Conservation (phyloP, 225 moss, liverwort and hornwort species). For the Lunularia cruciata region DNA sequence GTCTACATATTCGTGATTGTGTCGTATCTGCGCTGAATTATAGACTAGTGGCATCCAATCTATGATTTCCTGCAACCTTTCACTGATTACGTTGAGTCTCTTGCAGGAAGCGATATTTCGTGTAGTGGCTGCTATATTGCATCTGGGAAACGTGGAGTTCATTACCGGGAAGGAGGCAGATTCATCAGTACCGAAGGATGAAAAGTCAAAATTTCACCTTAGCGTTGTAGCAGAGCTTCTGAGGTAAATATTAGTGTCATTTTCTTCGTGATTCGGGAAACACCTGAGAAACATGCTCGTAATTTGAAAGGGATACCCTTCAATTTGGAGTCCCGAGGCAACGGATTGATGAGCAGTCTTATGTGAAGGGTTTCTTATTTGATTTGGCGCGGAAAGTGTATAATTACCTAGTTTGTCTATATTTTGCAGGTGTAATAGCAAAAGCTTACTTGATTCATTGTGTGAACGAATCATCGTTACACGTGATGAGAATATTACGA, state of each 20-base stretch:
- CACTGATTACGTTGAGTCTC: background rate
- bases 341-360: background rate
- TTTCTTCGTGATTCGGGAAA: background rate
- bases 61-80: background rate
- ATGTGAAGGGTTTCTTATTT: background rate
- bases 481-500: conserved; percentile 91
- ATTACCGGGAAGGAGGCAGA: conserved; percentile 73
- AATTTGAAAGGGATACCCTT: too few relatives aligned
- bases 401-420: too few relatives aligned
- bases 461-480: conserved; percentile 82
- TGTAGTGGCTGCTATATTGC: conserved; percentile 92
- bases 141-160: conserved; percentile 93
- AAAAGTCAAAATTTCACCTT: conserved; percentile 78
- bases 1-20: too few relatives aligned
- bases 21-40: too few relatives aligned
- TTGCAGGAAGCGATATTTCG: conserved; percentile 95
- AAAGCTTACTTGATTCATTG: conserved; percentile 88
- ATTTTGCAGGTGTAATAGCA: conserved; percentile 67
- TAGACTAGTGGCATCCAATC: too few relatives aligned
- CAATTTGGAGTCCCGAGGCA: background rate
- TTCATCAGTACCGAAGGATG: conserved; percentile 81
- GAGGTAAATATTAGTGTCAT: conserved; percentile 38
- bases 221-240: conserved; percentile 87
- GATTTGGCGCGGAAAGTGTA: too few relatives aligned
- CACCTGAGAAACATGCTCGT: too few relatives aligned